These are phyloP conservation scores for Austroboletus niveus DNA, from an alignment of 1,284 basidiomycete genomes.

Conservation along the genomic window DNA sequence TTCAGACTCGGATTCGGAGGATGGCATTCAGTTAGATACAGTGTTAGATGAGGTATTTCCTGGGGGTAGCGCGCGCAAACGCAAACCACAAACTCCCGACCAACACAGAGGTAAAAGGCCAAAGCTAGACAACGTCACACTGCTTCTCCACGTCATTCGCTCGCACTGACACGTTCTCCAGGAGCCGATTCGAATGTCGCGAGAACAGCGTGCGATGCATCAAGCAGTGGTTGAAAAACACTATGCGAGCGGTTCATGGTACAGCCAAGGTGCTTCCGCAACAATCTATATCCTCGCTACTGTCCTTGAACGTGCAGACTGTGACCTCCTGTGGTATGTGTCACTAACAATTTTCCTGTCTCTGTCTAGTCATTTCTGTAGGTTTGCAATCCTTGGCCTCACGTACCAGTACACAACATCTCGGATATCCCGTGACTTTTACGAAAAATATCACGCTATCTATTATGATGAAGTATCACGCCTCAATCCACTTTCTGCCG, in stretches of 20 bases:
- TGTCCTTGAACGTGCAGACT: conserved; percentile 86
- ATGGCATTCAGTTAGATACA: conserved; percentile 39
- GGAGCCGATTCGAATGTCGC: conserved; percentile 51
- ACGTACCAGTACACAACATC: conserved; percentile 91
- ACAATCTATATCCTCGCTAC: conserved; percentile 91
- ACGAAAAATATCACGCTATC: conserved; percentile 78
- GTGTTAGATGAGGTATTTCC: conserved; percentile 45
- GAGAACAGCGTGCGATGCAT: conserved; percentile 67
- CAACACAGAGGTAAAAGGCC: conserved; percentile 48
- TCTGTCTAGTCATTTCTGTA: conserved; percentile 30
- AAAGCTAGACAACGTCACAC: conserved; percentile 44
- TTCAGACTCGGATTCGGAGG: conserved; percentile 48
- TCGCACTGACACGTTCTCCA: conserved; percentile 15
- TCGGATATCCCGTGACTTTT: conserved; percentile 83
- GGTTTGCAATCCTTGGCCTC: conserved; percentile 91
- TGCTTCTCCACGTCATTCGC: neutral
- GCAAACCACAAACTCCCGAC: conserved; percentile 49
- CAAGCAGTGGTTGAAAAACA: conserved; percentile 72
- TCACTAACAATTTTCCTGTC: neutral
- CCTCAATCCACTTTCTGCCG: conserved; percentile 65
- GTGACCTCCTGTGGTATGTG: conserved; percentile 86
- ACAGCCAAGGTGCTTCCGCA: conserved; percentile 87
- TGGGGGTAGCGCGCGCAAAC: conserved; percentile 50
- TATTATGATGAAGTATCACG: conserved; percentile 90
- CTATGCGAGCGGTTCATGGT: conserved; percentile 83